Base-by-base conservation (phyloP, 139 green algal genomes). In the Eudorina sp. region DNA sequence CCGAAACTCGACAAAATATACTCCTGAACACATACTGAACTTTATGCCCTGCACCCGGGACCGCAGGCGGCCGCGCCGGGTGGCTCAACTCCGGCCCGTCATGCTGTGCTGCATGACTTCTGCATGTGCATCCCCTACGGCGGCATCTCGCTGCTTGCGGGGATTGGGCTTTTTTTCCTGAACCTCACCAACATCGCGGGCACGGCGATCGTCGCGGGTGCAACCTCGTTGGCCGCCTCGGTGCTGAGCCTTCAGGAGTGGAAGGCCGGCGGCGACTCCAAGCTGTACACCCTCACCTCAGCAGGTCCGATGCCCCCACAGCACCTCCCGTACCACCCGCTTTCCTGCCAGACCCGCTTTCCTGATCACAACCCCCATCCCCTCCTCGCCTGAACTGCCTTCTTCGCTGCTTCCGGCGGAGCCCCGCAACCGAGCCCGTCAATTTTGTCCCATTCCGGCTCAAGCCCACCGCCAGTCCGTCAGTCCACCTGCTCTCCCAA, bases 121-220 rank as follows among this genome's bases (percentile, higher is more conserved):
- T 98, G 96, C 92, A 97, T 98, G 96, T 85, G 60, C 75, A 95
- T 98, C 58, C 96, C 96, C 1, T 98, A 96, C 79, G 93, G 95
- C 53, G 77, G 58, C 0, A 86, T 95, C 21, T 51, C 96, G 8
- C 9, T 92, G 11, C 36, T 93, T 0, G 93, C 81, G n/a, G 95
- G 94, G 6, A 40, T 95, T 13, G 58, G 94, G n/a, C 46, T 93
- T 0, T 94, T 92, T 76, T 66, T 90, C 25, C 21, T 88, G 2
- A 64, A 82, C 31, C 62, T 82, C 66, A 83, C 89, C 40, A 60
- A 68, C 19, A 40, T 89, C 4, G 90, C 89, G 5, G 41, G 84
- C 38, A 88, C 90, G 16, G 51, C 92, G 29, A 48, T 75, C 8
- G 43, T 75, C 19, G 87, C 58, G 8, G 93, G 93, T 11, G 84